Conservation (phyloP, 805 yeast genomes). For the Priceomyces carsonii region DNA sequence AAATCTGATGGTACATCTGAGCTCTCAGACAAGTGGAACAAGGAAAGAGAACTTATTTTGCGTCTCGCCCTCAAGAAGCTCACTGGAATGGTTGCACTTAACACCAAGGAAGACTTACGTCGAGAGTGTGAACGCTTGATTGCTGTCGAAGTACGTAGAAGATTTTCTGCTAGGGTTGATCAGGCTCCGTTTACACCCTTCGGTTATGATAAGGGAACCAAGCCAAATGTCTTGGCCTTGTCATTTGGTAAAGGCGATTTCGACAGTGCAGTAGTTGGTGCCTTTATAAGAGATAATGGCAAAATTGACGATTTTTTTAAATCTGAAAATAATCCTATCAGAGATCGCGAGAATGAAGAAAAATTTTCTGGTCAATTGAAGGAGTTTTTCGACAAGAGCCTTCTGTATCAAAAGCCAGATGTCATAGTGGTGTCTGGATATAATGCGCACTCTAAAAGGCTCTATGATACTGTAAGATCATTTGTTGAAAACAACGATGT, state of each 20-base stretch:
- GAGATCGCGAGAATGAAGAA: constrained; percentile 44
- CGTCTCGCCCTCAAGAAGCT: constrained; percentile 67
- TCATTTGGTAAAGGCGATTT: constrained; percentile 85
- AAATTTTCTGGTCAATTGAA: constrained; percentile 62
- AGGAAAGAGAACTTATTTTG: constrained; percentile 66
- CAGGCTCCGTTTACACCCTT: constrained; percentile 93
- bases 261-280: constrained; percentile 85
- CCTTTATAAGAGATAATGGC: constrained; percentile 76
- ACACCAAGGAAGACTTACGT: constrained; percentile 80
- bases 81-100: constrained; percentile 65
- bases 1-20: constrained; percentile 80
- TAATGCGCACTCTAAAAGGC: constrained; percentile 66
- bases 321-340: constrained; percentile 69
- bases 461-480: constrained; percentile 56
- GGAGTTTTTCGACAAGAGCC: constrained; percentile 61
- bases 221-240: constrained; percentile 80
- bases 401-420: constrained; percentile 64
- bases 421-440: constrained; percentile 89
- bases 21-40: constrained; percentile 78
- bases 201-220: constrained; percentile 74
- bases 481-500: constrained; percentile 59
- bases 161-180: constrained; percentile 71
- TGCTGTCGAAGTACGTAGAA: constrained; percentile 66
- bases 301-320: constrained; percentile 74
- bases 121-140: constrained; percentile 73